phyloP scores from a whole-genome alignment of 2,329 filamentous ascomycete genomes.

The Botrytis fabae region DNA sequence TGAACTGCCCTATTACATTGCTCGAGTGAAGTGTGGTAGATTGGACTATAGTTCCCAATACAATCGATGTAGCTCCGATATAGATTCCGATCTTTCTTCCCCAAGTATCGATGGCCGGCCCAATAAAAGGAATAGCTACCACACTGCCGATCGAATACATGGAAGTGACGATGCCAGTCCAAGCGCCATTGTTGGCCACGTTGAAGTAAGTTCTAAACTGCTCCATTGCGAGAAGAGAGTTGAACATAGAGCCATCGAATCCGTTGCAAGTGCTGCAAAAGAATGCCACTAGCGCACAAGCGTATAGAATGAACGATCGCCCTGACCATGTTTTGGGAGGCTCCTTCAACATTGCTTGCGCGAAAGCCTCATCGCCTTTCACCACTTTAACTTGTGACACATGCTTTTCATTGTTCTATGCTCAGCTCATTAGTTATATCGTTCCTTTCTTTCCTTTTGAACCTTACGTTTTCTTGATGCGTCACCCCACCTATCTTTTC shows the following conservation, averaged over 20 bases:
- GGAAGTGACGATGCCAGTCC: conserved; percentile 51
- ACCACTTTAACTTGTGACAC: conserved; percentile 26
- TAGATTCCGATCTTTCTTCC: conserved; percentile 50
- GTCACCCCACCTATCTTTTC: neutral
- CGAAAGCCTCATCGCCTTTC: conserved; percentile 51
- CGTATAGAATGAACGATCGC: conserved; percentile 46
- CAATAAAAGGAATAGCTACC: conserved; percentile 49
- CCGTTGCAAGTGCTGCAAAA: conserved; percentile 53
- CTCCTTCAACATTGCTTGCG: conserved; percentile 55
- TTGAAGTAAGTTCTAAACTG: conserved; percentile 44
- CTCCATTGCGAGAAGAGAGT: conserved; percentile 48
- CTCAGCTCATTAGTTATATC: neutral
- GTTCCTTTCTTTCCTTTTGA: neutral
- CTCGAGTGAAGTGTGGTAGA: conserved; percentile 37
- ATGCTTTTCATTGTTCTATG: neutral
- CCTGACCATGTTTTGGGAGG: conserved; percentile 45
- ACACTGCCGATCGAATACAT: conserved; percentile 54
- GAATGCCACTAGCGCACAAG: conserved; percentile 48
- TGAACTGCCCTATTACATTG: conserved; percentile 45
- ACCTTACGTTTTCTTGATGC: conserved; percentile 3
- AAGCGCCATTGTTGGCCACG: conserved; percentile 46
- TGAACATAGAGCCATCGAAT: conserved; percentile 52
- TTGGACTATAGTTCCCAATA: conserved; percentile 49
- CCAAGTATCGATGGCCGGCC: conserved; percentile 48
- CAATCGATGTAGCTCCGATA: conserved; percentile 45